These are phyloP conservation scores for Hypocrella siamensis DNA, from an alignment of 2,329 filamentous ascomycete species.

Conservation along the genomic window DNA sequence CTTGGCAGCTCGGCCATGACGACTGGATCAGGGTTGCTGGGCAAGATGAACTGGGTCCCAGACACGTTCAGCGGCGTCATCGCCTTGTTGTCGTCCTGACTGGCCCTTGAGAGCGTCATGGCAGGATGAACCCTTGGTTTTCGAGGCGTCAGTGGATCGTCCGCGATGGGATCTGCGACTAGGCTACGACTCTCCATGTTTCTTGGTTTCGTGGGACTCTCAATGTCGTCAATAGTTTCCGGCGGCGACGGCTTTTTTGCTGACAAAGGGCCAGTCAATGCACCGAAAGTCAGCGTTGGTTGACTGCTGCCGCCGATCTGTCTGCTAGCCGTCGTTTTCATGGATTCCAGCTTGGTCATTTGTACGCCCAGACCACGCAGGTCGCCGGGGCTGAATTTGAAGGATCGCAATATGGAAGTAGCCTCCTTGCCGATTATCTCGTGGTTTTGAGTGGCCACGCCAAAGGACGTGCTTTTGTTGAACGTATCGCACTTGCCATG, in stretches of 20 bases:
- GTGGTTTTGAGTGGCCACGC: slow-evolving; percentile 65
- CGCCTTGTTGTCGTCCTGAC: slow-evolving; percentile 34
- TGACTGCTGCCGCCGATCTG: slow-evolving; percentile 63
- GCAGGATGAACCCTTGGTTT: slow-evolving; percentile 39
- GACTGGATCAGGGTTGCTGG: slow-evolving; percentile 64
- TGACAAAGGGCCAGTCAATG: slow-evolving; percentile 23
- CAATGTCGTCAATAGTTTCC: slow-evolving; percentile 36
- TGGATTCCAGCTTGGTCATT: slow-evolving; percentile 77
- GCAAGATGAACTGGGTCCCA: slow-evolving; percentile 86
- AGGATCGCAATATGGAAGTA: slow-evolving; percentile 66
- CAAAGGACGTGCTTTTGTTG: slow-evolving; percentile 74
- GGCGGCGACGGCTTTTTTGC: slow-evolving; percentile 22
- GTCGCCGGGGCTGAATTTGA: slow-evolving; percentile 77
- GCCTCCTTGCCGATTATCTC: slow-evolving; percentile 66
- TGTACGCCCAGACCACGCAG: slow-evolving; percentile 85
- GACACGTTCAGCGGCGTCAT: slow-evolving; percentile 59
- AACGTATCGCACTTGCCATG: slow-evolving; percentile 92
- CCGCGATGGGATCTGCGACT: slow-evolving; percentile 35
- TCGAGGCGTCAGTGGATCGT: slow-evolving; percentile 35
- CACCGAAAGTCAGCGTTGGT: slow-evolving; percentile 57
- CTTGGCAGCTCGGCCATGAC: slow-evolving; percentile 70
- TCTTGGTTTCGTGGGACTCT: slow-evolving; percentile 19
- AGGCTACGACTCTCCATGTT: slow-evolving; percentile 12
- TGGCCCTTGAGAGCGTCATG: slow-evolving; percentile 32
- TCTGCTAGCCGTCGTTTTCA: slow-evolving; percentile 36